These are phyloP conservation scores for Scedosporium dehoogii DNA, from an alignment of 2,329 filamentous ascomycete species.

Conservation along the genomic window DNA sequence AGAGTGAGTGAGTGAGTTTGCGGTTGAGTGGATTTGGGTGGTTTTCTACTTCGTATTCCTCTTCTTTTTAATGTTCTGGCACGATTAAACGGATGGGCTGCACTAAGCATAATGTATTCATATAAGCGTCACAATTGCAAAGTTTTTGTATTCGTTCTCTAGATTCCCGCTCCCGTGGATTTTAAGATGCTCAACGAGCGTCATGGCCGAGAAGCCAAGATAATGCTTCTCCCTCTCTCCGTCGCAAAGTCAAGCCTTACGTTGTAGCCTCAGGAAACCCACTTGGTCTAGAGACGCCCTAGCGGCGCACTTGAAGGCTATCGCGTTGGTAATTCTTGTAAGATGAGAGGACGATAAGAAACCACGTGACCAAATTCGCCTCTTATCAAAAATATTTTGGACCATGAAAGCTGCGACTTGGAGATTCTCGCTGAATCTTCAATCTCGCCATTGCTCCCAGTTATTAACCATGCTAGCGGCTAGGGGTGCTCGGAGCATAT, in stretches of 20 bases:
- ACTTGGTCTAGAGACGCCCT: background rate
- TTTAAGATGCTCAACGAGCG: no score
- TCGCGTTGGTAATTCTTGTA: constrained; percentile 1
- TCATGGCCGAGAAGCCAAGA: no score
- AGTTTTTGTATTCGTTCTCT: background rate
- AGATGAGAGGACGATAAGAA: background rate
- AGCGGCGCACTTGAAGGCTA: background rate
- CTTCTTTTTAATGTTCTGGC: background rate
- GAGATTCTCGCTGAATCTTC: background rate
- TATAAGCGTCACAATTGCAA: background rate
- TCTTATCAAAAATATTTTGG: background rate
- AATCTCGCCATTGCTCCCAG: background rate
- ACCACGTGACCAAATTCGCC: constrained; percentile 1
- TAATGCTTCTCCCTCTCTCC: background rate
- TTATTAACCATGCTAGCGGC: constrained; percentile 24
- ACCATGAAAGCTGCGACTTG: background rate
- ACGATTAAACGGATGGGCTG: background rate
- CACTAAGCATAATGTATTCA: background rate
- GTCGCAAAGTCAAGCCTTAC: background rate
- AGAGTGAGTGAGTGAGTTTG: constrained; percentile 4
- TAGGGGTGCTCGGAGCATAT: constrained; percentile 22
- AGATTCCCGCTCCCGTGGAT: no score
- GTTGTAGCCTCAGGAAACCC: background rate
- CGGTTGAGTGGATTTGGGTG: background rate
- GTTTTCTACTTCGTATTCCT: constrained; percentile 2